phyloP scores from a whole-genome alignment of 352 stramenopile genomes.

The Pythium sukuiense region DNA sequence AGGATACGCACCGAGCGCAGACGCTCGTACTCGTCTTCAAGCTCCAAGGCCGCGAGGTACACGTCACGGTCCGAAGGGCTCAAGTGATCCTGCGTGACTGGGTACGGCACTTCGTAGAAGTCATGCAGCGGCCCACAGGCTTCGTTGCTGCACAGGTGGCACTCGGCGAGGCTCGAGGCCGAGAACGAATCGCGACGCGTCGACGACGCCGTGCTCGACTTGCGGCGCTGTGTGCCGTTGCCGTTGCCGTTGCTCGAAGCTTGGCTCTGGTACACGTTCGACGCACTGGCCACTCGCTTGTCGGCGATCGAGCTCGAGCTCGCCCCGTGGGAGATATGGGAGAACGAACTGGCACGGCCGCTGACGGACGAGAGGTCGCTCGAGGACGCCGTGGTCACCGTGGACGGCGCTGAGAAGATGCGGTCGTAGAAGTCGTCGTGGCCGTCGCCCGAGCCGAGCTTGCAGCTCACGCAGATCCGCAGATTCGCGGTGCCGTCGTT shows the following conservation, averaged over 20 bases:
- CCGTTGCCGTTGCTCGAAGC: not conserved
- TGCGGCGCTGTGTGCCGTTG: slow-evolving; percentile 37
- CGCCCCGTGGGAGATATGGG: slow-evolving; percentile 19
- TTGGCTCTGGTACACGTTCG: slow-evolving; percentile 15
- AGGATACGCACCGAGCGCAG: slow-evolving; percentile 47
- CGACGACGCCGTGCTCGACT: slow-evolving; percentile 40
- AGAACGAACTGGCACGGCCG: slow-evolving; percentile 30
- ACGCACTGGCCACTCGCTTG: slow-evolving; percentile 24
- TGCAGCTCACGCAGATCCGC: slow-evolving; percentile 79
- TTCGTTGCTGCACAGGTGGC: slow-evolving; percentile 59
- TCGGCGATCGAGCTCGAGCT: slow-evolving; percentile 3
- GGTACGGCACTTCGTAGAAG: slow-evolving; percentile 57
- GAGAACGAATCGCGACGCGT: slow-evolving; percentile 43
- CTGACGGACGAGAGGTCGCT: slow-evolving; percentile 26
- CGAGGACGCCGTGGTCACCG: slow-evolving; percentile 18
- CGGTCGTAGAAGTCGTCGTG: slow-evolving; percentile 57
- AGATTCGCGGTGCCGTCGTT: slow-evolving; percentile 55
- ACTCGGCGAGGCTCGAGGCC: slow-evolving; percentile 32
- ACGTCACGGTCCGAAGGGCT: slow-evolving; percentile 49
- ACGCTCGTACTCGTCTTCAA: slow-evolving; percentile 63
- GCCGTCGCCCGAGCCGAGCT: slow-evolving; percentile 53
- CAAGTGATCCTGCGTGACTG: slow-evolving; percentile 52
- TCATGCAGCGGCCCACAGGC: slow-evolving; percentile 56
- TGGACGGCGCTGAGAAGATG: slow-evolving; percentile 58
- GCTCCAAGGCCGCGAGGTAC: slow-evolving; percentile 42